phyloP scores from a whole-genome alignment of 352 stramenopile genomes.

The Pythium sukuiense region DNA sequence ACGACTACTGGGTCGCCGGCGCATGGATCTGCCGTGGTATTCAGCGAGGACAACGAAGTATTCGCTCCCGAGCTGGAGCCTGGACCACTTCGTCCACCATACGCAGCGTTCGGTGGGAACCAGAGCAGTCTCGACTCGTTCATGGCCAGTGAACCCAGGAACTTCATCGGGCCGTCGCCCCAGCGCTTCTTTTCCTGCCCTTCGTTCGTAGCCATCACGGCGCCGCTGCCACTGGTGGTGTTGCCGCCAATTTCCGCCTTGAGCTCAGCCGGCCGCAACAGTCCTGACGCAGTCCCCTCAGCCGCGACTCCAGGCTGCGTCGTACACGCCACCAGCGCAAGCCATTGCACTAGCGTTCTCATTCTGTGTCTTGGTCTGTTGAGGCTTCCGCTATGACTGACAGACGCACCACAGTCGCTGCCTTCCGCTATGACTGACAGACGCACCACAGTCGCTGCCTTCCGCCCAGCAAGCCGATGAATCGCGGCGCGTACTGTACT shows the following conservation, averaged over 20 bases:
- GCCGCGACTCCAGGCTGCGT: neutral
- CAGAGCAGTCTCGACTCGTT: constrained; percentile 11
- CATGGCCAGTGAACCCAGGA: neutral
- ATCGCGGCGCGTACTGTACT: neutral
- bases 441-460: neutral
- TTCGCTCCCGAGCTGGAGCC: neutral
- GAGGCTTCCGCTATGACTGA: neutral
- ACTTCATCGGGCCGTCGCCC: neutral
- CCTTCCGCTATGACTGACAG: too few species aligned
- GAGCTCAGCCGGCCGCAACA: neutral
- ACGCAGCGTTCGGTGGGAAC: neutral
- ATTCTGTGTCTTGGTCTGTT: neutral
- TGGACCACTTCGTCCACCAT: neutral
- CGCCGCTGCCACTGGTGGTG: neutral
- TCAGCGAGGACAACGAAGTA: neutral
- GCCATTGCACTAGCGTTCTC: neutral
- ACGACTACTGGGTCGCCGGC: constrained; percentile 47
- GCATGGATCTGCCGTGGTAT: constrained; percentile 23
- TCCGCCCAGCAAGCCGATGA: neutral
- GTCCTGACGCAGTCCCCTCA: too few species aligned
- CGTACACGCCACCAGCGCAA: neutral
- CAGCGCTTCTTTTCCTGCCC: neutral
- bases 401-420: too few species aligned
- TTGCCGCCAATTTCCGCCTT: neutral
- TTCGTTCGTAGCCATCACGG: neutral